Evolutionary conservation across 2,329 filamentous ascomycete species (phyloP).

Genomic region (Dactylonectria estremocensis): DNA sequence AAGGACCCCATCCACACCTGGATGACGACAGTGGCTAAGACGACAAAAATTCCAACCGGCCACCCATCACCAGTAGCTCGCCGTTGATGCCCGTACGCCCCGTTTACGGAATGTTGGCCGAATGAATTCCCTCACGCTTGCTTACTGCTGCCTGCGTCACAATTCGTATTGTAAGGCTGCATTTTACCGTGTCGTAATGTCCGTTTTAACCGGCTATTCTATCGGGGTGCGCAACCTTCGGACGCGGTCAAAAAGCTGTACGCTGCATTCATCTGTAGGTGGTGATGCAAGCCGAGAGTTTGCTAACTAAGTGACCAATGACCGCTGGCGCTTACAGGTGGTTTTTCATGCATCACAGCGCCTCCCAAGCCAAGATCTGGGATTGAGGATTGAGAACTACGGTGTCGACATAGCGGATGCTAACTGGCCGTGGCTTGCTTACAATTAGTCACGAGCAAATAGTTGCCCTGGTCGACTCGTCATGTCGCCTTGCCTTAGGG

Average conservation of each 20-base stretch:
- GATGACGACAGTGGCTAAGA: conserved; percentile 27
- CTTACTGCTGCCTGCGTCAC: conserved; percentile 3
- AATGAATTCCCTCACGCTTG: conserved; percentile 21
- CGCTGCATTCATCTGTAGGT: conserved; percentile 14
- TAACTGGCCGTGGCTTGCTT: conserved; percentile 13
- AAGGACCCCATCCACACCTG: conserved; percentile 24
- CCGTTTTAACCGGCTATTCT: conserved; percentile 5
- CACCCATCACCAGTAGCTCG: neutral
- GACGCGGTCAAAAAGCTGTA: neutral
- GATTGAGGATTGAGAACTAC: neutral
- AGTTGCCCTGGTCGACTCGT: conserved; percentile 14
- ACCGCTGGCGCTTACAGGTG: conserved; percentile 7
- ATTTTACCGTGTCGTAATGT: neutral
- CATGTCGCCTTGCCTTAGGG: neutral
- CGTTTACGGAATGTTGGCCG: neutral
- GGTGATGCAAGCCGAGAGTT: conserved; percentile 19
- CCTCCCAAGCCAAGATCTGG: conserved; percentile 11
- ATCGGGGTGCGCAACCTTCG: conserved; percentile 1
- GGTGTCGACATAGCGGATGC: conserved; percentile 5
- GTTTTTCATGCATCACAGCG: conserved; percentile 24
- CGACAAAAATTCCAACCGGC: conserved; percentile 1
- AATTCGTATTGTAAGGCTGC: conserved; percentile 7
- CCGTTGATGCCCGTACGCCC: conserved; percentile 15
- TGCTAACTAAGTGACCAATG: conserved; percentile 22
- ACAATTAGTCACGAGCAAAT: neutral